phyloP scores from a whole-genome alignment of 2,329 filamentous ascomycete species.

The Talaromyces sp. region DNA sequence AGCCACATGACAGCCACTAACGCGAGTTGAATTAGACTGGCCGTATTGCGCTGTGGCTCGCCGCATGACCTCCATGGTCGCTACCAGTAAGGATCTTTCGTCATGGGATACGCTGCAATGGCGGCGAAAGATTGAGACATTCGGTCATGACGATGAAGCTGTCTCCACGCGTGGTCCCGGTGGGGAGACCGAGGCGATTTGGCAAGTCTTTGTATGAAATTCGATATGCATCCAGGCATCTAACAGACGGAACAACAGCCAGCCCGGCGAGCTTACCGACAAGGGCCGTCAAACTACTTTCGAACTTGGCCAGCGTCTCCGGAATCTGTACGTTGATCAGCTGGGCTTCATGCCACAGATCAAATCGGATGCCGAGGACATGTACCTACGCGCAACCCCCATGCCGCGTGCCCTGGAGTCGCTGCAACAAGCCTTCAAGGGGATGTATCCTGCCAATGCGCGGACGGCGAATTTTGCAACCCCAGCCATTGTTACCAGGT shows the following conservation, averaged over 20 bases:
- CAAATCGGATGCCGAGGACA: conserved; percentile 52
- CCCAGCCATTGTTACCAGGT: conserved; percentile 61
- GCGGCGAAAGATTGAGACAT: conserved; percentile 74
- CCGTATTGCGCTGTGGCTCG: conserved; percentile 80
- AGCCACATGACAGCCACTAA: background rate
- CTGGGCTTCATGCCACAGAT: conserved; percentile 63
- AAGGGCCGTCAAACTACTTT: conserved; percentile 67
- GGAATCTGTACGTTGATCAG: conserved; percentile 69
- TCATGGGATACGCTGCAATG: conserved; percentile 58
- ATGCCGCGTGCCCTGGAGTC: conserved; percentile 73
- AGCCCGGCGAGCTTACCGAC: conserved; percentile 66
- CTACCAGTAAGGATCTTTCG: conserved; percentile 48
- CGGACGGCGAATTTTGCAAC: conserved; percentile 52
- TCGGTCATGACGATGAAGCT: conserved; percentile 64
- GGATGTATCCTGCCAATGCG: conserved; percentile 61
- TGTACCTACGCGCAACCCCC: conserved; percentile 71
- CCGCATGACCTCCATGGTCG: conserved; percentile 61
- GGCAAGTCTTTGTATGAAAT: conserved; percentile 47
- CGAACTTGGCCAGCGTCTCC: conserved; percentile 62
- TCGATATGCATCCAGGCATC: conserved; percentile 4
- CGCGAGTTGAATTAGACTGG: conserved; percentile 55
- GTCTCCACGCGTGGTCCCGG: conserved; percentile 25
- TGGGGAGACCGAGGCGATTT: conserved; percentile 51
- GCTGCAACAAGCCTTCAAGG: conserved; percentile 68
- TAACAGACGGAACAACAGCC: conserved; percentile 25